phyloP scores from a whole-genome alignment of 2,329 filamentous ascomycete genomes.

The Exophiala phaeomuriformis region DNA sequence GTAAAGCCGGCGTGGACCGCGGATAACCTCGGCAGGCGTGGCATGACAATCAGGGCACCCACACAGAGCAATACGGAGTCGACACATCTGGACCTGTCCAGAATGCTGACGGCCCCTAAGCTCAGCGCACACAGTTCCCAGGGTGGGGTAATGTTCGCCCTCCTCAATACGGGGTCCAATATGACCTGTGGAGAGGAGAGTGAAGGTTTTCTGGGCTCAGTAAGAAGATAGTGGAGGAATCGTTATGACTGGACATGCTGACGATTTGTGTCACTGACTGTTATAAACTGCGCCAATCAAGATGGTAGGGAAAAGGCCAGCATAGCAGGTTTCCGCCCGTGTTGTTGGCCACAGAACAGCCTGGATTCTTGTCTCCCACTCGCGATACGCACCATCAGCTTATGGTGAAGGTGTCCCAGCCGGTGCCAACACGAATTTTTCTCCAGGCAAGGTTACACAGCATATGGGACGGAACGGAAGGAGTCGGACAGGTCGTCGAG shows the following conservation, averaged over 20 bases:
- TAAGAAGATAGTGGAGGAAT: too few species aligned
- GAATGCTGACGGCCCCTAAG: too few species aligned
- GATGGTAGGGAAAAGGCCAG: not conserved
- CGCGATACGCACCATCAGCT: not conserved
- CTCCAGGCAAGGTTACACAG: not conserved
- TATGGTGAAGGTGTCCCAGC: not conserved
- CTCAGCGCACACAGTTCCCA: too few species aligned
- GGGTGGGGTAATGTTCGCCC: too few species aligned
- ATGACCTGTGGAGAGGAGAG: too few species aligned
- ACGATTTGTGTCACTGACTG: too few species aligned
- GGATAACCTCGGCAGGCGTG: constrained; percentile 22
- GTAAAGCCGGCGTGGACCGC: constrained; percentile 12
- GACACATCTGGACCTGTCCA: too few species aligned
- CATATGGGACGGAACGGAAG: not conserved
- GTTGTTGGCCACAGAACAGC: not conserved
- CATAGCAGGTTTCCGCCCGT: not conserved
- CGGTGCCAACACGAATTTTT: not conserved
- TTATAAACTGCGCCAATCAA: too few species aligned
- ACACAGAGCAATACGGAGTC: not conserved
- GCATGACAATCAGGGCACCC: constrained; percentile 19
- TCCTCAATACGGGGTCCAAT: too few species aligned
- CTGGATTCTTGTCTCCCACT: not conserved
- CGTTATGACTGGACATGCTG: too few species aligned
- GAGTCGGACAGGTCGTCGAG: not conserved
- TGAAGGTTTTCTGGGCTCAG: too few species aligned